Evolutionary conservation across 371 early-diverging fungal genomes (phyloP), one percentile per base, ranked within the genome.

Genomic region (Parasitella parasitica): DNA sequence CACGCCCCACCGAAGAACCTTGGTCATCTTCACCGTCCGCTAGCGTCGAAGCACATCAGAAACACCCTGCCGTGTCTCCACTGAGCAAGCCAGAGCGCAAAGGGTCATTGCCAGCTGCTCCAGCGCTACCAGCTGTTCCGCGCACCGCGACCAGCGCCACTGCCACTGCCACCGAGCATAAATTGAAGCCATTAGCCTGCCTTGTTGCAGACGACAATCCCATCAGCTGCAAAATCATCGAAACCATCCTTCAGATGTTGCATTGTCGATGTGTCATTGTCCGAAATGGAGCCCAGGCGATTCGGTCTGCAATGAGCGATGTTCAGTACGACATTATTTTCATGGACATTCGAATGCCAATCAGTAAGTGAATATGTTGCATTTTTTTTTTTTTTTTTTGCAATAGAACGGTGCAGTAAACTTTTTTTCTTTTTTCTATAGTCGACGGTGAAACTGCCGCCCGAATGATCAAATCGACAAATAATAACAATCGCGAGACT

Each of bases 181-280:
- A 20, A 16, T 12, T 28, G 7, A 63, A 56, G n/a, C 69, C 68
- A 22, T 46, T 84, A 35, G 82, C 86, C 32, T 85, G 85, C 66
- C 68, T 97, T 3, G 84, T 97, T 38, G 95, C 89, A 2, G 96
- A 96, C 64, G 95, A 94, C 72, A 97, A 97, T 58, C 94, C 94
- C 1, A 91, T 95, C 54, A 86, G 89, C 27, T 85, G 89, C 63
- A 94, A 93, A 66, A 89, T 96, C 49, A 70, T 97, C 56, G 96
- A 96, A 67, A 91, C 91, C 6, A 87, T 96, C 60, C 76, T 96
- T 26, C 70, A 78, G 20, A 86, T 84, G 56, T 63, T 94, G 11
- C 83, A 91, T 53, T 89, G 94, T 60, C 79, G 90, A 16, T 93
- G 92, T 61, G 88, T 92, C 1, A 84, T 91, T 50, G 93, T 94